Base-by-base conservation (phyloP, 2,329 filamentous ascomycete genomes). In the Ilyonectria sp. region DNA sequence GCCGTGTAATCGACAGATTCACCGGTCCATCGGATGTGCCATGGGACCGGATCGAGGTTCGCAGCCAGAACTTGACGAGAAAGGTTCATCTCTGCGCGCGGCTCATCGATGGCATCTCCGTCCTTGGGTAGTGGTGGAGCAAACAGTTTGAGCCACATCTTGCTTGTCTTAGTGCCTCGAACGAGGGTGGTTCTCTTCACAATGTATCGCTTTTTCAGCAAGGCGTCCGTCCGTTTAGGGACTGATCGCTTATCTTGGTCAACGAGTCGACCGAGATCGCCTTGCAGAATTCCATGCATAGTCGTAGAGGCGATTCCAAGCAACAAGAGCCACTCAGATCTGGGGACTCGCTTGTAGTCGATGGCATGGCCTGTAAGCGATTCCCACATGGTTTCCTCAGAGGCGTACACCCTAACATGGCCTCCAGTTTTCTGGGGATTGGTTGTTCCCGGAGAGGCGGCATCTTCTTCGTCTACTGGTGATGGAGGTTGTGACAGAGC, bases 231-330 rank as follows among this genome's bases (percentile, higher is more conserved):
- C 37, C 89, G 82, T 64, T 87, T 89, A 3, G 89, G 89, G 1
- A 91, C 84, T 1, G 89, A 91, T 57, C 89, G 85, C 74, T 91
- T 91, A 77, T 91, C 89, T 75, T 91, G 89, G 23, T 85, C 84
- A 13, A 88, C 87, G 1, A 89, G 79, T 21, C 85, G 84, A 17
- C 87, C 86, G 26, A 91, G 81, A 65, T 91, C 88, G 46, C 87
- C 87, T 77, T 91, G 89, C 15, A 90, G 79, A 49, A 91, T 90
- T 5, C 89, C 89, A 6, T 85, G 79, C 8, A 83, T 80, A 58
- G 84, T 86, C 15, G 82, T 84, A 0, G 86, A 86, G 21, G 88
- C 89, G 61, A 91, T 89, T 19, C 86, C 87, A 19, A 89, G 80
- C 9, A 91, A 81, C 2, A 87, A 82, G 69, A 86, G 83, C 88